Evolutionary conservation across 2,329 filamentous ascomycete species (phyloP).

Genomic region (Claviceps monticola): DNA sequence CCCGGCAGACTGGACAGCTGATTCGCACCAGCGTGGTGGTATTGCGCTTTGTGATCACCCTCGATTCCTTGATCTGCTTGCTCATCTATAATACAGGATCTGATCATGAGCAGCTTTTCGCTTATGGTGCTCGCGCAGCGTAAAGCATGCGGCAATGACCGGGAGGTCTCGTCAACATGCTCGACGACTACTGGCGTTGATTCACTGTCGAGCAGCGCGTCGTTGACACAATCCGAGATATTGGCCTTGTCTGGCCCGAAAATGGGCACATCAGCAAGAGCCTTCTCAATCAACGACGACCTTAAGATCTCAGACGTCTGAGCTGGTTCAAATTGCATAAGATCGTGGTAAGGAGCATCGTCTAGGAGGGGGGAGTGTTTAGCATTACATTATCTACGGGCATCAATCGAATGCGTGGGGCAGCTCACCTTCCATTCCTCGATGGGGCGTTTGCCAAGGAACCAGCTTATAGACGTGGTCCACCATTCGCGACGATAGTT

Average conservation of each 20-base stretch:
- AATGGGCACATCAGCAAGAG: constrained; percentile 38
- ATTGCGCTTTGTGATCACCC: constrained; percentile 10
- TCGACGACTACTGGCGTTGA: constrained; percentile 20
- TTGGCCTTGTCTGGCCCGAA: constrained; percentile 39
- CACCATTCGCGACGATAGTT: constrained; percentile 44
- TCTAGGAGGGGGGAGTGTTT: constrained; percentile 21
- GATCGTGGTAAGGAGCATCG: constrained; percentile 35
- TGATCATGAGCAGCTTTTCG: constrained; percentile 34
- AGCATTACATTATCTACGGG: constrained; percentile 3
- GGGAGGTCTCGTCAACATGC: constrained; percentile 22
- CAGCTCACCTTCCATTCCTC: constrained; percentile 37
- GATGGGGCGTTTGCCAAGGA: constrained; percentile 46
- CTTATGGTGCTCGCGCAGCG: constrained; percentile 27
- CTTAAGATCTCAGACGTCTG: constrained; percentile 40
- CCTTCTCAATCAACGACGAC: constrained; percentile 38
- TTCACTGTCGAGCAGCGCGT: constrained; percentile 23
- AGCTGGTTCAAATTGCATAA: constrained; percentile 44
- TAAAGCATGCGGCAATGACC: constrained; percentile 27
- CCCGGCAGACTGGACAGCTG: constrained; percentile 19
- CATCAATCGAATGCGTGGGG: background rate
- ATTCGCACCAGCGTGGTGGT: constrained; percentile 8
- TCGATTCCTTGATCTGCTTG: constrained; percentile 9
- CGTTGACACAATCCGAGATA: constrained; percentile 27
- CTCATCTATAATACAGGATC: constrained; percentile 23
- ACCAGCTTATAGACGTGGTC: constrained; percentile 46